Base-by-base conservation (phyloP, 257 asterid genomes). In the Scutellaria galericulata region DNA sequence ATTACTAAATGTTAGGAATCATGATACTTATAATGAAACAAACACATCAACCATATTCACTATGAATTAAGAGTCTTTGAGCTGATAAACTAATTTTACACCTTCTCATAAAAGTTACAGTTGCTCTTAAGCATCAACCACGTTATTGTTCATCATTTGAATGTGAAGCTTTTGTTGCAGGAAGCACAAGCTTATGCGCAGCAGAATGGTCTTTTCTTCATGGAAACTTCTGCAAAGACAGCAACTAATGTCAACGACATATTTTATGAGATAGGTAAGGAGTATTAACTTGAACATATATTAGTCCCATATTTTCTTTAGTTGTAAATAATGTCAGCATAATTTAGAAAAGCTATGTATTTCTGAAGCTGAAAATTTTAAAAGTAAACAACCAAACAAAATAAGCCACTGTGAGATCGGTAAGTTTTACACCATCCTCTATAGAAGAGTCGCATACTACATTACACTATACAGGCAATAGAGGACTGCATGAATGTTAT, bases 161-260 rank as follows among this genome's bases (percentile, higher is more conserved):
- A 51, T 22, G 53, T 47, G 45, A 51, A 5, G 24, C 15, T 55
- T 57, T 45, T 44, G 14, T 56, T 62, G 71, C 76, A 68, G 72
- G 80, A 69, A 52, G 80, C 76, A 27, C 71, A 75, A 62, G 20
- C 47, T 68, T 75, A 68, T 75, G 79, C 56, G 15, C 82, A 84
- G 85, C 83, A 81, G 50, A 81, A 81, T 63, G 82, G 86, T 13
- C 92, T 86, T 68, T 86, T 86, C 79, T 86, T 84, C 73, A 76
- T 84, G 79, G 89, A 86, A 75, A 87, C 92, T 66, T 87, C 89
- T 70, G 92, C 92, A 59, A 87, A 83, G 74, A 75, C 86, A 40
- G 89, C 92, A 60, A 77, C 80, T 15, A 87, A 87, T 72, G 89
- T 87, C 70, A 87, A 87, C 51, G 86, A 81, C 40, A 12, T 81